Evolutionary conservation across 2,329 filamentous ascomycete species (phyloP).

Genomic region (Colletotrichum liriopes): DNA sequence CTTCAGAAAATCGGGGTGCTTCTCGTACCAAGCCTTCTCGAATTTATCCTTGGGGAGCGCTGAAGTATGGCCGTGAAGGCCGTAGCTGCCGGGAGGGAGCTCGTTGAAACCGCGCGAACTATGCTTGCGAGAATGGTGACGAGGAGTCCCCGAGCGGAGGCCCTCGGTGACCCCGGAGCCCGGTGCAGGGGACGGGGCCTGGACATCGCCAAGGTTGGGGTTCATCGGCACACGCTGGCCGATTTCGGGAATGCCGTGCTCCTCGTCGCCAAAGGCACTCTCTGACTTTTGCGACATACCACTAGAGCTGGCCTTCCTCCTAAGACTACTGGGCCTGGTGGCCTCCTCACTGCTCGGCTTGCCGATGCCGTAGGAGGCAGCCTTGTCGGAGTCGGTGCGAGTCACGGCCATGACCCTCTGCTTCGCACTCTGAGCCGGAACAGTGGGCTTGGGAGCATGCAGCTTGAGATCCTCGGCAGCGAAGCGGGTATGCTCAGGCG

Average conservation of each 20-base stretch:
- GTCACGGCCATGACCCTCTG: slow-evolving; percentile 88
- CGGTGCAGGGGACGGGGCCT: slow-evolving; percentile 89
- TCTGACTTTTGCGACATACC: slow-evolving; percentile 63
- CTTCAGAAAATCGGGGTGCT: slow-evolving; percentile 86
- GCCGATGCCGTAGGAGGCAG: slow-evolving; percentile 88
- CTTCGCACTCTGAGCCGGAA: slow-evolving; percentile 86
- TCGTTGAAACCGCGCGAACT: slow-evolving; percentile 80
- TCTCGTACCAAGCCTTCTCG: slow-evolving; percentile 92
- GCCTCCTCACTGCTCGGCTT: slow-evolving; percentile 72
- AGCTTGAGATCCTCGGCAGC: slow-evolving; percentile 87
- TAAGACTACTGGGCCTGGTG: slow-evolving; percentile 56
- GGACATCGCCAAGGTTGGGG: slow-evolving; percentile 92
- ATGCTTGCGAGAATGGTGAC: slow-evolving; percentile 78
- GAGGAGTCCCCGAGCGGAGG: slow-evolving; percentile 55
- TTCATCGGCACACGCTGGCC: slow-evolving; percentile 96
- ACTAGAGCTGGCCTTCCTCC: slow-evolving; percentile 75
- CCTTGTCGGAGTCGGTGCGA: slow-evolving; percentile 90
- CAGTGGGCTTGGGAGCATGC: slow-evolving; percentile 89
- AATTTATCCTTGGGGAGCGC: slow-evolving; percentile 83
- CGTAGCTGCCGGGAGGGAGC: slow-evolving; percentile 89
- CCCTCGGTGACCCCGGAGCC: slow-evolving; percentile 55
- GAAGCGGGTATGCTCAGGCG: slow-evolving; percentile 82
- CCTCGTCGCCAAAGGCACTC: slow-evolving; percentile 68
- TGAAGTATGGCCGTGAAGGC: slow-evolving; percentile 82
- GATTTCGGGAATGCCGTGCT: slow-evolving; percentile 93